These are phyloP conservation scores for Yamadazyma nakazawae DNA, from an alignment of 805 yeast species.

Conservation along the genomic window DNA sequence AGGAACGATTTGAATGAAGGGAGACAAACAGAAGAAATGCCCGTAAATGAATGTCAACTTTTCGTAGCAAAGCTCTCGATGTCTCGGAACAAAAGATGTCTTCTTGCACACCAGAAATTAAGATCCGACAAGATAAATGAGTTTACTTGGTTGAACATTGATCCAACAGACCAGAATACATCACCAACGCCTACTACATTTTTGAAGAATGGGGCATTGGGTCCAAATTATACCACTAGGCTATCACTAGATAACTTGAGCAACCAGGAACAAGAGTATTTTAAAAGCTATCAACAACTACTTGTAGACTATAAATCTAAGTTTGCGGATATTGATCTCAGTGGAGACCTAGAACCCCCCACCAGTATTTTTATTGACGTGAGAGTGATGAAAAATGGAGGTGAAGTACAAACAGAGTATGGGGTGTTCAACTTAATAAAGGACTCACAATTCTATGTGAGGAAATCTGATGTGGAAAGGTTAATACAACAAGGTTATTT, in stretches of 20 bases:
- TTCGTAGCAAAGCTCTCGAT: slow-evolving; percentile 72
- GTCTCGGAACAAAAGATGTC: slow-evolving; percentile 85
- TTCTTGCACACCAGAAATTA: slow-evolving; percentile 75
- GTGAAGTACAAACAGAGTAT: slow-evolving; percentile 95
- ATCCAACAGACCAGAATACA: slow-evolving; percentile 30
- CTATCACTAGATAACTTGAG: slow-evolving; percentile 51
- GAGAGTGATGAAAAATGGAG: slow-evolving; percentile 88
- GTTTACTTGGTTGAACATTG: slow-evolving; percentile 68
- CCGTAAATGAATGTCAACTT: slow-evolving; percentile 57
- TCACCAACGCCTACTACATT: slow-evolving; percentile 11
- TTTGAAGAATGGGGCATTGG: slow-evolving; percentile 11
- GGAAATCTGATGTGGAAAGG: slow-evolving; percentile 92
- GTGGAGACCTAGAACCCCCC: slow-evolving; percentile 91
- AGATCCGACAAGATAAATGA: slow-evolving; percentile 67
- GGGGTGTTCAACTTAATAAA: slow-evolving; percentile 92
- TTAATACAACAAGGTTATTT: slow-evolving; percentile 91
- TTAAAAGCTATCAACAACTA: slow-evolving; percentile 65
- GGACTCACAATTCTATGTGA: slow-evolving; percentile 89
- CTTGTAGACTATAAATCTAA: slow-evolving; percentile 74
- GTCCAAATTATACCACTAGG: slow-evolving; percentile 23
- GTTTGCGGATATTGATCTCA: slow-evolving; percentile 77
- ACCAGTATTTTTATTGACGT: slow-evolving; percentile 90
- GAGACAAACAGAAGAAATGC: slow-evolving; percentile 33
- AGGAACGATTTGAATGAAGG: slow-evolving; percentile 18
- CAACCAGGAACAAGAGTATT: slow-evolving; percentile 77